phyloP scores from a whole-genome alignment of 257 asterid genomes.

The Solanum neorickii region DNA sequence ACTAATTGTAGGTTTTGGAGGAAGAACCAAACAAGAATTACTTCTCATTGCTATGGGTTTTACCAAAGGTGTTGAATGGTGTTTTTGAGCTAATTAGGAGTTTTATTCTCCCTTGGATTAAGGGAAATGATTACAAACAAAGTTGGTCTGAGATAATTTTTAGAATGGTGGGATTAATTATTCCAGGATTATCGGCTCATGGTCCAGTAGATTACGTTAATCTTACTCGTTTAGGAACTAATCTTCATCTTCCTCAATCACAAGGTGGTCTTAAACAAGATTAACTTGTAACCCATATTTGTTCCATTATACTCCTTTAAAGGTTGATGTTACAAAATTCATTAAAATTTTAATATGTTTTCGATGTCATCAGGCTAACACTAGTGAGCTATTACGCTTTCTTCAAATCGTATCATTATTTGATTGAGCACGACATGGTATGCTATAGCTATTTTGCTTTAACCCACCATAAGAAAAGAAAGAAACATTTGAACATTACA shows the following conservation, averaged over 20 bases:
- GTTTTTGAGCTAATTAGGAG: conserved; percentile 44
- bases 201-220: conserved; percentile 52
- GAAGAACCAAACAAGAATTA: conserved; percentile 78
- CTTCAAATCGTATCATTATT: neutral
- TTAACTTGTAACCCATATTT: neutral
- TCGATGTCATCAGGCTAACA: neutral
- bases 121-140: conserved; percentile 43
- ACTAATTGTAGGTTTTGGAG: conserved; percentile 33
- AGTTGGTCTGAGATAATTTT: conserved; percentile 26
- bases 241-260: neutral
- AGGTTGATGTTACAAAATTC: neutral
- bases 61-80: conserved; percentile 45
- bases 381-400: neutral
- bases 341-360: neutral
- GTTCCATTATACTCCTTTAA: neutral
- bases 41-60: conserved; percentile 32
- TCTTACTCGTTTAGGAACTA: conserved; percentile 35
- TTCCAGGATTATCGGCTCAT: conserved; percentile 50
- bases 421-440: neutral
- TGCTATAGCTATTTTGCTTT: neutral
- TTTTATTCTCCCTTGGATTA: conserved; percentile 30
- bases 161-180: conserved; percentile 24
- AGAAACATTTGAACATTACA: neutral
- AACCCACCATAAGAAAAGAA: neutral
- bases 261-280: neutral